phyloP scores from a whole-genome alignment of 2,329 filamentous ascomycete species.

The Dendrostoma leiphaemia region DNA sequence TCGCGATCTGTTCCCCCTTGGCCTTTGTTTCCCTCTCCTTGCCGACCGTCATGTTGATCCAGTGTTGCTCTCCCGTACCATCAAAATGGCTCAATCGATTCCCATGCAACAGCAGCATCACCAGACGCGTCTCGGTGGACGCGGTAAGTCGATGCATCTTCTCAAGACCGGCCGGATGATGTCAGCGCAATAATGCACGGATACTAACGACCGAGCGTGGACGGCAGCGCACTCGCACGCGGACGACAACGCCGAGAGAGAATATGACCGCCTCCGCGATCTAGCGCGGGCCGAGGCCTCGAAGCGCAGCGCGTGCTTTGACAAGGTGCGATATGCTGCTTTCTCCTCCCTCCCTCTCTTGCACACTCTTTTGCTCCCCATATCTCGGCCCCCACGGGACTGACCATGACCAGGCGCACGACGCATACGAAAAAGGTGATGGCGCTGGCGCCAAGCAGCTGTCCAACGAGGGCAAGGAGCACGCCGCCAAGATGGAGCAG shows the following conservation, averaged over 20 bases:
- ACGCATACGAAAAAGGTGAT: conserved; percentile 82
- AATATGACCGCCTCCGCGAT: conserved; percentile 89
- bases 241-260: conserved; percentile 68
- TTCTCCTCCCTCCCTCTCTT: background rate
- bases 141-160: conserved; percentile 35
- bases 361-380: background rate
- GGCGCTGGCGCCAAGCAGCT: conserved; percentile 80
- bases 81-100: conserved; percentile 28
- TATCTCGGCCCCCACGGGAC: background rate
- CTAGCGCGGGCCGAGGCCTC: conserved; percentile 77
- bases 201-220: background rate
- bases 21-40: background rate
- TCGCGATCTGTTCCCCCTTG: background rate
- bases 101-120: conserved; percentile 32
- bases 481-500: conserved; percentile 79
- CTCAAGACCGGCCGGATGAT: conserved; percentile 8
- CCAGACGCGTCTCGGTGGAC: conserved; percentile 37
- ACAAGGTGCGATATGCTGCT: conserved; percentile 64
- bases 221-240: conserved; percentile 28
- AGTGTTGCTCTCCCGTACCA: background rate
- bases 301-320: conserved; percentile 76
- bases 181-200: conserved; percentile 16
- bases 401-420: conserved; percentile 52
- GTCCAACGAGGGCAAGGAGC: conserved; percentile 79
- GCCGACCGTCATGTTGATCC: background rate